A percentile compares a stretch with the other conserved stretches of the same genome.
These are phyloP conservation scores for Spiraea crenata DNA, from an alignment of 331 rosid species.

Conservation along the genomic window DNA sequence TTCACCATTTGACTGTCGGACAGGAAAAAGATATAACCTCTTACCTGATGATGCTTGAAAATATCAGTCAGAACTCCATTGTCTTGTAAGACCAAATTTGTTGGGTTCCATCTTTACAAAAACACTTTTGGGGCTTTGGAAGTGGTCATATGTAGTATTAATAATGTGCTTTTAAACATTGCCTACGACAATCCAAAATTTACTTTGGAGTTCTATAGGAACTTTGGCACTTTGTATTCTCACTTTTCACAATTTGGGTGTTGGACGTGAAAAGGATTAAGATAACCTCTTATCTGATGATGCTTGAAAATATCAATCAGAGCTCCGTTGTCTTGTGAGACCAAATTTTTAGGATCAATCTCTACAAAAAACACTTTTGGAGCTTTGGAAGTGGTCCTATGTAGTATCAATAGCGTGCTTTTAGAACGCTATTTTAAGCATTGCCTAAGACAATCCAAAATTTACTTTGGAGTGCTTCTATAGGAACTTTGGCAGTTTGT, in stretches of 20 bases:
- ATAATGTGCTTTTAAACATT: no score
- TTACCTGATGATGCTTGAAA: neutral
- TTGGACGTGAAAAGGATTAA: neutral
- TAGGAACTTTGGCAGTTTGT: neutral
- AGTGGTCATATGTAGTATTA: neutral
- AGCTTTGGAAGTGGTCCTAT: constrained; percentile 1
- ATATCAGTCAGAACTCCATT: neutral
- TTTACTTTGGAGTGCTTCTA: no score
- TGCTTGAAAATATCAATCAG: neutral
- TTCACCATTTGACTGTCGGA: neutral
- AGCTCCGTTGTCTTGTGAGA: neutral
- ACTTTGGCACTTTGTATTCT: neutral
- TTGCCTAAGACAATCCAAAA: no score
- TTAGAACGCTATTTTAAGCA: no score
- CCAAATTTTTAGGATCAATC: neutral
- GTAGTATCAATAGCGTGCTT: no score
- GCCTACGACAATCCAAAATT: neutral
- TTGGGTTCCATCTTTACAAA: neutral
- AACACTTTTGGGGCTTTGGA: neutral
- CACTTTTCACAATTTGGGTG: neutral
- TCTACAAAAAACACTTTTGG: neutral
- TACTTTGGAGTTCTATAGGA: neutral
- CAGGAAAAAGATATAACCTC: neutral
- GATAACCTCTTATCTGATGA: no score
- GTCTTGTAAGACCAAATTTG: neutral